These are phyloP conservation scores for Yarrowia divulgata DNA, from an alignment of 805 yeast species.

Conservation along the genomic window DNA sequence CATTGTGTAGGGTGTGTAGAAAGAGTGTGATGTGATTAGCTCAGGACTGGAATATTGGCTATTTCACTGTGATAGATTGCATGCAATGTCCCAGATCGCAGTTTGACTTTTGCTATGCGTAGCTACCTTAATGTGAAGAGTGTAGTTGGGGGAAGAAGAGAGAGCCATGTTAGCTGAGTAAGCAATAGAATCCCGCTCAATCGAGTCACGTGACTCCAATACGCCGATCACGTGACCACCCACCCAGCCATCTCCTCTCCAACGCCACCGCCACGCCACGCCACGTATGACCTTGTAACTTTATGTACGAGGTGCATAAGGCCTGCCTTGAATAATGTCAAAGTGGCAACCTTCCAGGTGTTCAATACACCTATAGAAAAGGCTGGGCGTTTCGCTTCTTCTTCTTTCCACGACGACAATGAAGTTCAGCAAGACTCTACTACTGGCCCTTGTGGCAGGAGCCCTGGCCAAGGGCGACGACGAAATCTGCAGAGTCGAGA, in stretches of 20 bases:
- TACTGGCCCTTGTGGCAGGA: slow-evolving; percentile 22
- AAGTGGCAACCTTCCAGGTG: slow-evolving; percentile 34
- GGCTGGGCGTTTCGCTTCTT: slow-evolving; percentile 1
- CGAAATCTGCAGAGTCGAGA: slow-evolving; percentile 26
- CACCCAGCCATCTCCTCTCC: no score
- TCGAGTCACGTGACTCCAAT: no score
- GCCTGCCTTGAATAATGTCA: slow-evolving; percentile 15
- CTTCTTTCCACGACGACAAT: slow-evolving; percentile 2
- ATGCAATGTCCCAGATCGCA: slow-evolving; percentile 20
- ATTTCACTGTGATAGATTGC: background rate
- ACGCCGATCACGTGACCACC: no score
- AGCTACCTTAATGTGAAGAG: background rate
- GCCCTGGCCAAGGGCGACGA: background rate
- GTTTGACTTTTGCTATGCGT: background rate
- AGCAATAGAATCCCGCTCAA: background rate
- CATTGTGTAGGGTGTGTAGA: slow-evolving; percentile 5
- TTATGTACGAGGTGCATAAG: slow-evolving; percentile 9
- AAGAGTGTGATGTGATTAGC: background rate
- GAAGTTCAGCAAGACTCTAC: slow-evolving; percentile 34
- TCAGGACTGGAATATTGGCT: no score
- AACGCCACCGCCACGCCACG: slow-evolving; percentile 11
- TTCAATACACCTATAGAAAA: background rate
- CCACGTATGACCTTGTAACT: slow-evolving; percentile 7
- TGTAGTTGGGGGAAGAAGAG: background rate
- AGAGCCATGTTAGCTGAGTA: background rate